A percentile compares a stretch with the other conserved stretches of the same genome.
Evolutionary conservation across 306 rosid genomes (phyloP).

Genomic region (Cercis canadensis): DNA sequence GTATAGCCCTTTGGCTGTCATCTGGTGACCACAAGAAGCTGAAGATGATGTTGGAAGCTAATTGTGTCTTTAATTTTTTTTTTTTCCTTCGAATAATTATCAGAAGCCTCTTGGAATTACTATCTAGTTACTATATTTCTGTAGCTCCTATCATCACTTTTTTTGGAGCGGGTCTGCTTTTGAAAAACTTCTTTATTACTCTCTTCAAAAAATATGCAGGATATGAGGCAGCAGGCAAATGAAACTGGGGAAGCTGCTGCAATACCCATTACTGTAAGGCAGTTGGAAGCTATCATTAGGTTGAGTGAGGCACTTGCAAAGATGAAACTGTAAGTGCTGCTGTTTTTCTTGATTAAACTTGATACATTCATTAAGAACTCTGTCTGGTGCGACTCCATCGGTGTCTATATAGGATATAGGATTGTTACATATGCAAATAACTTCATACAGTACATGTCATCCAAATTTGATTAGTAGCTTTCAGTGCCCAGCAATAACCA

Average conservation of each 20-base stretch:
- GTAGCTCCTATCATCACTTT: slow-evolving; percentile 6
- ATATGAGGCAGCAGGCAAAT: slow-evolving; percentile 96
- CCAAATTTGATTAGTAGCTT: slow-evolving; percentile 22
- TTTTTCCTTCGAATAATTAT: background rate
- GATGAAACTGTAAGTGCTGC: slow-evolving; percentile 84
- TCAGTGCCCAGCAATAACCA: background rate
- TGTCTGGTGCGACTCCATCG: slow-evolving; percentile 10
- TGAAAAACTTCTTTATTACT: background rate
- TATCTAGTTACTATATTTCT: background rate
- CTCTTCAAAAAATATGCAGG: slow-evolving; percentile 46
- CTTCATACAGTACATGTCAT: slow-evolving; percentile 1
- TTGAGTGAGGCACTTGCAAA: slow-evolving; percentile 97
- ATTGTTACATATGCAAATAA: slow-evolving; percentile 6
- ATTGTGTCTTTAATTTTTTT: background rate
- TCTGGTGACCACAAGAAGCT: slow-evolving; percentile 17
- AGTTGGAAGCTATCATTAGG: slow-evolving; percentile 94
- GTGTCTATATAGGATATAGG: slow-evolving; percentile 2
- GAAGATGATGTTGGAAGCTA: slow-evolving; percentile 4
- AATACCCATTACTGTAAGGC: slow-evolving; percentile 94
- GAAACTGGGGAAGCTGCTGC: slow-evolving; percentile 93
- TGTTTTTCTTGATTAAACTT: slow-evolving; percentile 15
- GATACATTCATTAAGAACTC: background rate
- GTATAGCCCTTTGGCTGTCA: slow-evolving; percentile 9
- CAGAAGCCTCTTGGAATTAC: slow-evolving; percentile 16
- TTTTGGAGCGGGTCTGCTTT: background rate